phyloP scores from a whole-genome alignment of 2,329 filamentous ascomycete species.

The Aspergillus pseudoviridinutans region DNA sequence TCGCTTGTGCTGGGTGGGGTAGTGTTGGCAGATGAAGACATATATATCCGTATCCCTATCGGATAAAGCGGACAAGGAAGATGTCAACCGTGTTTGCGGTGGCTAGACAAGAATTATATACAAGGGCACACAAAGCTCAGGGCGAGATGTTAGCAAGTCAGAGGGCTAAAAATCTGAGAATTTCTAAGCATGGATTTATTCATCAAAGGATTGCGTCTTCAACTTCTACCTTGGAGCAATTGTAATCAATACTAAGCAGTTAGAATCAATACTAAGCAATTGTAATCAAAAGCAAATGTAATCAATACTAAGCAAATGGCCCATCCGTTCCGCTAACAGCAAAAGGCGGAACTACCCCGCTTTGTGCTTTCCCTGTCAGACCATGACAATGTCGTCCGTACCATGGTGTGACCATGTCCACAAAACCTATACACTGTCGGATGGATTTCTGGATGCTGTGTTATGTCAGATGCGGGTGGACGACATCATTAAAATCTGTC shows the following conservation, averaged over 20 bases:
- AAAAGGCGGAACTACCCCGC: constrained; percentile 21
- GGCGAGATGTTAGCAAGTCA: background rate
- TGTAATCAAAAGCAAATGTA: background rate
- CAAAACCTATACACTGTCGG: background rate
- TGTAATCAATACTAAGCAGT: constrained; percentile 8
- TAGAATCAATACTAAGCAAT: constrained; percentile 6
- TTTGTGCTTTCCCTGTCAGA: background rate
- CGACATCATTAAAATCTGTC: background rate
- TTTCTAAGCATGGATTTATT: background rate
- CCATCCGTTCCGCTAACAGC: constrained; percentile 17
- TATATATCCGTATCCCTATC: constrained; percentile 7
- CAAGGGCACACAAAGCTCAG: no score
- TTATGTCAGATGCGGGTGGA: background rate
- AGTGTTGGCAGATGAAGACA: constrained; percentile 18
- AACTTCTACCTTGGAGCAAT: background rate
- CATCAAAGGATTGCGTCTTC: background rate
- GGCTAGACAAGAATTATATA: background rate
- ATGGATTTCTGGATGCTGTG: background rate
- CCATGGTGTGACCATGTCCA: background rate
- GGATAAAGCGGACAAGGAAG: background rate
- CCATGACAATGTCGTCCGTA: background rate
- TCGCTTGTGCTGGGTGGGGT: constrained; percentile 1
- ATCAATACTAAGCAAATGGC: constrained; percentile 9
- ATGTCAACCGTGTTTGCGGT: background rate
- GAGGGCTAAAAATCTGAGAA: no score